Percentiles rank a stretch among this genome's conserved stretches.
Conservation (phyloP, 176 grass and related monocot genomes). For the Aegilops longissima region DNA sequence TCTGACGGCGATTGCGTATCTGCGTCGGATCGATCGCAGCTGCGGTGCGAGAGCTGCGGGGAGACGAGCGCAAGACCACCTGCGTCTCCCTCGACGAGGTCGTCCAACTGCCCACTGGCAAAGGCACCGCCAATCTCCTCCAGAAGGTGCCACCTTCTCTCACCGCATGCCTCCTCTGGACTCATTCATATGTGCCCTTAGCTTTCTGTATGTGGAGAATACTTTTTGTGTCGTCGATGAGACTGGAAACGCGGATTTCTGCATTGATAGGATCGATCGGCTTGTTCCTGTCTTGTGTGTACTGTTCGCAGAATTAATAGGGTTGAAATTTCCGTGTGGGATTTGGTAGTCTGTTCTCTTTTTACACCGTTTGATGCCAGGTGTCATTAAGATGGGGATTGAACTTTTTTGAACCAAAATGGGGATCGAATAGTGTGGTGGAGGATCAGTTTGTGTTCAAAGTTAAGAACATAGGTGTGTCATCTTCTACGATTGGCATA, state of each 20-base stretch:
- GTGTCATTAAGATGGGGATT: neutral
- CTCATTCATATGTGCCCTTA: neutral
- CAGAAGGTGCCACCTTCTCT: constrained; percentile 60
- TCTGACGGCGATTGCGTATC: neutral
- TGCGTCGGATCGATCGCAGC: constrained; percentile 40
- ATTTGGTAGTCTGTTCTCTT: neutral
- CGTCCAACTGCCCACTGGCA: constrained; percentile 59
- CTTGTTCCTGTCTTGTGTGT: neutral
- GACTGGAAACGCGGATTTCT: neutral
- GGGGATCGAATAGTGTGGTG: neutral
- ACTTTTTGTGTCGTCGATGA: neutral
- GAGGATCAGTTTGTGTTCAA: neutral
- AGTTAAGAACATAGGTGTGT: neutral
- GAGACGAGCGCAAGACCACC: constrained; percentile 70
- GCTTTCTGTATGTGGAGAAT: neutral
- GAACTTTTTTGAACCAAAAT: neutral
- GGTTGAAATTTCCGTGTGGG: neutral
- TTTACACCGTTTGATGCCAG: neutral
- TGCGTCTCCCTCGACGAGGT: constrained; percentile 59
- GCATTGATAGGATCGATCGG: neutral
- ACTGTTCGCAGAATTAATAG: neutral
- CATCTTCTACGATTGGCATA: neutral
- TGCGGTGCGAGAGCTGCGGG: constrained; percentile 83
- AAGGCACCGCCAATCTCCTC: constrained; percentile 61
- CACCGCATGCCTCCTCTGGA: neutral